These are phyloP conservation scores for Periconia macrospinosa DNA, from an alignment of 2,329 filamentous ascomycete species.

Conservation along the genomic window DNA sequence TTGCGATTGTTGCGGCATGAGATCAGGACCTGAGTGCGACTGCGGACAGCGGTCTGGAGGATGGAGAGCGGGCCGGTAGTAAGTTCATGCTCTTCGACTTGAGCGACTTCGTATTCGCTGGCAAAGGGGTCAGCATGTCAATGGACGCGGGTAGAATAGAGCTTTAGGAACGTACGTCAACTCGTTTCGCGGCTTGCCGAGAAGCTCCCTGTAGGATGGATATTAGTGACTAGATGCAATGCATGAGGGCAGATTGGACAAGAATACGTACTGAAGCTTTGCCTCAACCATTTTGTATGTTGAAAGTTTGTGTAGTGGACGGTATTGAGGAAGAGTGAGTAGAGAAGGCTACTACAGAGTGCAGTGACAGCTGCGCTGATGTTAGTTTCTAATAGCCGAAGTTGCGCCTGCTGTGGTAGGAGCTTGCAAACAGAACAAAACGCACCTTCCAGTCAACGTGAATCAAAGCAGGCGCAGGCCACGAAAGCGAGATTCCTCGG, in stretches of 20 bases:
- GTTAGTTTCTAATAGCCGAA: conserved; percentile 20
- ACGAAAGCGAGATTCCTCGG: conserved; percentile 15
- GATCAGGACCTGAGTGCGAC: conserved; percentile 93
- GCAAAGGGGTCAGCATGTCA: conserved; percentile 22
- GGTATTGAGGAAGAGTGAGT: background rate
- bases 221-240: conserved; percentile 12
- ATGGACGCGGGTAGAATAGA: conserved; percentile 4
- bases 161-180: conserved; percentile 70
- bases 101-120: conserved; percentile 88
- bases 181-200: conserved; percentile 84
- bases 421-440: too few relatives aligned
- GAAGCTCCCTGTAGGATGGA: conserved; percentile 70
- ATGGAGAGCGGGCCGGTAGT: conserved; percentile 84
- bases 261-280: conserved; percentile 46
- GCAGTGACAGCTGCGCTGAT: conserved; percentile 13
- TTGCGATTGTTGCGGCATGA: conserved; percentile 98
- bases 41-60: conserved; percentile 93
- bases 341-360: background rate
- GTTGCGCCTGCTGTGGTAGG: conserved; percentile 19
- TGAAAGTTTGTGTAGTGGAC: background rate
- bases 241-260: background rate
- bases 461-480: conserved; percentile 20
- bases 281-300: conserved; percentile 37
- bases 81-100: conserved; percentile 79
- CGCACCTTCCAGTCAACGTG: background rate